These are phyloP conservation scores for Saccharomycopsis phalli DNA, from an alignment of 1,139 yeast genomes.

Conservation along the genomic window DNA sequence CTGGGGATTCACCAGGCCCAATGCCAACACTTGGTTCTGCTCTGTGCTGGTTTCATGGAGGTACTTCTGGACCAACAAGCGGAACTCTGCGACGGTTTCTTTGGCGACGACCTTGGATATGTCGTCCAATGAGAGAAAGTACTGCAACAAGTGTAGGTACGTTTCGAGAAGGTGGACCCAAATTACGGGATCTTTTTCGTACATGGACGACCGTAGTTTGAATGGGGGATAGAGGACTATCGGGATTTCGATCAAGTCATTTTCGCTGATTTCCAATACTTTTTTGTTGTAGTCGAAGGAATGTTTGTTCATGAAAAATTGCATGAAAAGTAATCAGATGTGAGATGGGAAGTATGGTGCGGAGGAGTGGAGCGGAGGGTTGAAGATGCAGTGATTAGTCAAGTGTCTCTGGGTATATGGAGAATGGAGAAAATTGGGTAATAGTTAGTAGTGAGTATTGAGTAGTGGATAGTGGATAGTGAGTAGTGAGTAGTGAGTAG, in stretches of 20 bases:
- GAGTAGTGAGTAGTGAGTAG: too few relatives aligned
- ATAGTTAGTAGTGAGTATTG: too few relatives aligned
- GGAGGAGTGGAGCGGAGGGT: neutral
- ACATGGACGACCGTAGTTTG: constrained; percentile 58
- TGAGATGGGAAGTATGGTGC: neutral
- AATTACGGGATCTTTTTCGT: constrained; percentile 74
- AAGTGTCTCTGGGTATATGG: neutral
- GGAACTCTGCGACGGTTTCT: constrained; percentile 51
- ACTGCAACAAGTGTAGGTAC: constrained; percentile 44
- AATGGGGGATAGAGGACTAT: constrained; percentile 70
- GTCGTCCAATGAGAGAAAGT: constrained; percentile 29
- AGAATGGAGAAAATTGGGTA: neutral
- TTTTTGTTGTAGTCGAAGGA: constrained; percentile 1
- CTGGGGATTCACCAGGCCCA: constrained; percentile 65
- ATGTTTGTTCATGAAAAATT: constrained; percentile 1
- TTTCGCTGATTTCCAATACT: constrained; percentile 13
- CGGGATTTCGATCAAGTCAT: constrained; percentile 33
- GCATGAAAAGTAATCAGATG: neutral
- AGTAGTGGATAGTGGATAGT: too few relatives aligned
- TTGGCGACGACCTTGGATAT: constrained; percentile 29
- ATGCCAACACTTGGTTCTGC: constrained; percentile 47
- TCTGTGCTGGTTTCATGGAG: constrained; percentile 55
- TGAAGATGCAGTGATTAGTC: neutral
- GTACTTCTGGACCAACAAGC: constrained; percentile 46
- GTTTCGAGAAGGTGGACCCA: constrained; percentile 67